A percentile compares a stretch with the other conserved stretches of the same genome.
phyloP scores from a whole-genome alignment of 257 asterid species.

The Scutellaria minor region DNA sequence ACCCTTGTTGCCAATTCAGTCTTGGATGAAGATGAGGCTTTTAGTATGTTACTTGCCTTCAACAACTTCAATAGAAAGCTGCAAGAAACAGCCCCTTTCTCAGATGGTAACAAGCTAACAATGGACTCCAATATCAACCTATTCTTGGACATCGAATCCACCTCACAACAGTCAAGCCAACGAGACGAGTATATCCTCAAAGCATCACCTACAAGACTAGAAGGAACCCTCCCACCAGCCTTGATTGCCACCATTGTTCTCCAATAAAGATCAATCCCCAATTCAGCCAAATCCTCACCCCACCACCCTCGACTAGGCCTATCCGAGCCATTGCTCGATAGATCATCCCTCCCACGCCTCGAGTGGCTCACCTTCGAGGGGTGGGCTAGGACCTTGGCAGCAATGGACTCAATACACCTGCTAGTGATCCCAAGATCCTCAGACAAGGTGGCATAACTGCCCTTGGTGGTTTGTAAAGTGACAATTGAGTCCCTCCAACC shows the following conservation, averaged over 20 bases:
- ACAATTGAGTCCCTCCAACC: conserved; percentile 90
- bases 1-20: conserved; percentile 71
- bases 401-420: conserved; percentile 77
- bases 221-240: conserved; percentile 69
- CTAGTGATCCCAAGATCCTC: conserved; percentile 81
- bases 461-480: conserved; percentile 69
- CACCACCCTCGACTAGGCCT: conserved; percentile 74
- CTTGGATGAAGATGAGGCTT: conserved; percentile 63
- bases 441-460: conserved; percentile 50
- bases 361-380: conserved; percentile 69
- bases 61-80: conserved; percentile 69
- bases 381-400: conserved; percentile 60
- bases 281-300: conserved; percentile 87
- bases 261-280: conserved; percentile 90
- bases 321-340: conserved; percentile 67
- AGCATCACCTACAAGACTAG: conserved; percentile 70
- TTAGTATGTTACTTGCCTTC: conserved; percentile 65
- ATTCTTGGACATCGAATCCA: conserved; percentile 44
- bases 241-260: conserved; percentile 77
- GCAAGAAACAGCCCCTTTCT: conserved; percentile 74
- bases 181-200: conserved; percentile 72
- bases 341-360: conserved; percentile 61
- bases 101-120: conserved; percentile 75
- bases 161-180: conserved; percentile 53
- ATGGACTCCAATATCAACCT: conserved; percentile 71